A percentile compares a stretch with the other conserved stretches of the same genome.
Conservation (phyloP, 441 rosid species). For the California macrophylla region DNA sequence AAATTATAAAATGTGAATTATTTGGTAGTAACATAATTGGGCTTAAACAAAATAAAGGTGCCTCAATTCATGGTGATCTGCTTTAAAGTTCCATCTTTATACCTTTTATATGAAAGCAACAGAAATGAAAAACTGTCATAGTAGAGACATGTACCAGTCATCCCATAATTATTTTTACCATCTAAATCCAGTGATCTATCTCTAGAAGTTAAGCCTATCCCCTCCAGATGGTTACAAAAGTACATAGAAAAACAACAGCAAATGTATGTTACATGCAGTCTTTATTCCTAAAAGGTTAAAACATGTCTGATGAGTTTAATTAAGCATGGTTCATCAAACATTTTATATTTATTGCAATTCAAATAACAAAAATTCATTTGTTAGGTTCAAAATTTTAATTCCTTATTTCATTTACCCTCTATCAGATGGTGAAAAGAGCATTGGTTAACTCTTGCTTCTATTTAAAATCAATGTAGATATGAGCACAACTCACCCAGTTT, state of each 20-base stretch:
- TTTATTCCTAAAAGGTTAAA: background rate
- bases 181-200: background rate
- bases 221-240: background rate
- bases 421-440: background rate
- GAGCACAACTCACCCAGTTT: conserved; percentile 50
- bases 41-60: background rate
- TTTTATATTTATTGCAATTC: background rate
- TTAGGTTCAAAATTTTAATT: background rate
- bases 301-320: background rate
- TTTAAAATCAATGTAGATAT: background rate
- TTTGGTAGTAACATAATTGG: background rate
- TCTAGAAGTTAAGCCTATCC: background rate
- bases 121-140: background rate
- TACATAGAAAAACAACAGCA: background rate
- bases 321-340: background rate
- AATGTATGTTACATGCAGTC: background rate
- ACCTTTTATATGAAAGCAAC: conserved; percentile 2
- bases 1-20: background rate
- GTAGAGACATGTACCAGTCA: background rate
- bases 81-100: background rate
- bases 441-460: background rate
- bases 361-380: no score
- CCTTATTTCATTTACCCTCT: background rate
- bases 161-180: background rate
- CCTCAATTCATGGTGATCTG: background rate